Conservation (phyloP, 345 rosid genomes). For the Firmiana major region DNA sequence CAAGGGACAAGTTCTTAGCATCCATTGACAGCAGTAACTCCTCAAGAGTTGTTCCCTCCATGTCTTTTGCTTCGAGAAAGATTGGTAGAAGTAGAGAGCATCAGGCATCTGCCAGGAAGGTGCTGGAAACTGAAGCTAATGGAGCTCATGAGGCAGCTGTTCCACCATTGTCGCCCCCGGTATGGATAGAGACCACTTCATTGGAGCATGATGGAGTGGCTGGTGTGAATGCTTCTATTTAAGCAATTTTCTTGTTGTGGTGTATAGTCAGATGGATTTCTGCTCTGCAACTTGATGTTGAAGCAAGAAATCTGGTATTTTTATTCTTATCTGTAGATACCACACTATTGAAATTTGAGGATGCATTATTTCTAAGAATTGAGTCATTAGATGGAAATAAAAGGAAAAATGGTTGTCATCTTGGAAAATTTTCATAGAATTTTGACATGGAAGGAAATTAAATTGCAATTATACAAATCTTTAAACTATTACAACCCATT, state of each 20-base stretch:
- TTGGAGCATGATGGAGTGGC: slow-evolving; percentile 4
- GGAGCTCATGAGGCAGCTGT: slow-evolving; percentile 43
- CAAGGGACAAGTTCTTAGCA: slow-evolving; percentile 51
- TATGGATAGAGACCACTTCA: slow-evolving; percentile 24
- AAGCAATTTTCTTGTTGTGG: neutral
- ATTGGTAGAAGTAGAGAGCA: slow-evolving; percentile 37
- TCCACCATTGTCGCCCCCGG: slow-evolving; percentile 79
- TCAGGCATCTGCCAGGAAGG: slow-evolving; percentile 54
- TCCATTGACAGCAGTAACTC: slow-evolving; percentile 49
- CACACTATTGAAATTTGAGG: neutral
- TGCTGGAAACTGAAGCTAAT: slow-evolving; percentile 34
- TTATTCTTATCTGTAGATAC: neutral
- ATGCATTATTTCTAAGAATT: neutral
- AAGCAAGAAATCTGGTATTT: slow-evolving; percentile 1
- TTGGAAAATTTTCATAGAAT: no score
- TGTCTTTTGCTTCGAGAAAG: slow-evolving; percentile 50
- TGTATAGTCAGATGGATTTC: neutral
- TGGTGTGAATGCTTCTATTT: neutral
- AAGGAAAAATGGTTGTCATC: neutral
- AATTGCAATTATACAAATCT: no score
- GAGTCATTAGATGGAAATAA: neutral
- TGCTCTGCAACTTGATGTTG: neutral
- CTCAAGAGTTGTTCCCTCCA: slow-evolving; percentile 42
- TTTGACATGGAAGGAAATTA: no score
- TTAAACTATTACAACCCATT: no score